A percentile compares a stretch with the other conserved stretches of the same genome.
These are phyloP conservation scores for Nepenthes alata DNA, from an alignment of 179 eudicot genomes.

Conservation along the genomic window DNA sequence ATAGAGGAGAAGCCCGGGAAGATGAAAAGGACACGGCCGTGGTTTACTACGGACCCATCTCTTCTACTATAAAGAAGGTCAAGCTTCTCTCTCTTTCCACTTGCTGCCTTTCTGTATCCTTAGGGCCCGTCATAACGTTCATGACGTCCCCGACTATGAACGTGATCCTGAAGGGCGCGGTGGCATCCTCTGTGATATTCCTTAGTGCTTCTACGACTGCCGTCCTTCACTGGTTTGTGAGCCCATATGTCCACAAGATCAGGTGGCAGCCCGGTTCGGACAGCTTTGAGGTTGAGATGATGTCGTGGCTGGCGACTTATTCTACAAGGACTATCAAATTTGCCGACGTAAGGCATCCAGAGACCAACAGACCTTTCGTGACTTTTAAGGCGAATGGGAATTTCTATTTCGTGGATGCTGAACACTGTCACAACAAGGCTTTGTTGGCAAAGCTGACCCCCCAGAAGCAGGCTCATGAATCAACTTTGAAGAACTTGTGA, in stretches of 20 bases:
- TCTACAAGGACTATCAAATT: slow-evolving; percentile 64
- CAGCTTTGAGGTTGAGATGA: slow-evolving; percentile 82
- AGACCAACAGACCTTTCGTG: slow-evolving; percentile 82
- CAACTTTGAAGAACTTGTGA: slow-evolving; percentile 79
- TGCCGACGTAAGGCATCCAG: slow-evolving; percentile 59
- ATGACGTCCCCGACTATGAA: slow-evolving; percentile 78
- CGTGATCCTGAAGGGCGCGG: slow-evolving; percentile 83
- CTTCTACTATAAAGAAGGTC: slow-evolving; percentile 77
- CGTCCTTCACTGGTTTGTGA: slow-evolving; percentile 93
- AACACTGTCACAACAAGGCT: slow-evolving; percentile 84
- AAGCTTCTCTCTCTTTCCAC: slow-evolving; percentile 80
- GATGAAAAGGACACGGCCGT: slow-evolving; percentile 27
- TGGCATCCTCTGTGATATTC: slow-evolving; percentile 83
- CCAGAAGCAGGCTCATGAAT: slow-evolving; percentile 35
- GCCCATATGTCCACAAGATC: slow-evolving; percentile 88
- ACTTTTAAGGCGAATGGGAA: slow-evolving; percentile 63
- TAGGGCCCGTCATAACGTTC: slow-evolving; percentile 88
- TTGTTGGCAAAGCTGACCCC: slow-evolving; percentile 82
- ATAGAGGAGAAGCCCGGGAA: slow-evolving; percentile 18
- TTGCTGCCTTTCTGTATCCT: slow-evolving; percentile 81
- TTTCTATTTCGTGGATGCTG: slow-evolving; percentile 70
- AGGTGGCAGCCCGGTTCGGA: slow-evolving; percentile 94
- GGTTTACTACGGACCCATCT: slow-evolving; percentile 71
- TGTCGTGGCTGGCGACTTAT: slow-evolving; percentile 79
- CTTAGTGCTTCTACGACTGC: slow-evolving; percentile 84